Conservation (phyloP, 148 eudicot genomes). For the Amaranthus cruentus region DNA sequence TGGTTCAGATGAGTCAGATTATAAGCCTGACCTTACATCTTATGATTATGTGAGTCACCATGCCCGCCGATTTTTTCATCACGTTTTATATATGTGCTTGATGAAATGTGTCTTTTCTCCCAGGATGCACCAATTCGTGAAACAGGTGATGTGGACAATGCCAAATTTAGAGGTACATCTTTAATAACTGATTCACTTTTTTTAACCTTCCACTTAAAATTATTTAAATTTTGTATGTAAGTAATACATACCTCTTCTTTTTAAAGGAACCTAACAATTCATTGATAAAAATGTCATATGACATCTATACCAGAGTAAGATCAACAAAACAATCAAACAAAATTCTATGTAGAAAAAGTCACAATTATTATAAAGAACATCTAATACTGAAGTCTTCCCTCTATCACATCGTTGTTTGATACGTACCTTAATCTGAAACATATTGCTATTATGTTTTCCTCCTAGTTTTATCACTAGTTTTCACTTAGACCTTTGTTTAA, state of each 20-base stretch:
- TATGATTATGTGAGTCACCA: constrained; percentile 85
- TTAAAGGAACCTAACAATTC: no score
- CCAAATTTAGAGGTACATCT: constrained; percentile 67
- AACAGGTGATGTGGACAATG: constrained; percentile 90
- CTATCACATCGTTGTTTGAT: no score
- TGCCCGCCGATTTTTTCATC: background rate
- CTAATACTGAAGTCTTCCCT: no score
- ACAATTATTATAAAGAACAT: no score
- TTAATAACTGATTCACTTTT: constrained; percentile 4
- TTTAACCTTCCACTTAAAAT: constrained; percentile 8
- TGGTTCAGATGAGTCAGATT: constrained; percentile 62
- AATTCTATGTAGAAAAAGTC: no score
- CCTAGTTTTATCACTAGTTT: background rate
- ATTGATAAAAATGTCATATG: no score
- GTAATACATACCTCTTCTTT: background rate
- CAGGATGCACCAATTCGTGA: constrained; percentile 96
- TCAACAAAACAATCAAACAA: no score
- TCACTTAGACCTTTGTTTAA: background rate
- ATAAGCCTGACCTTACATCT: constrained; percentile 94
- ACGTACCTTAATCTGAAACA: background rate
- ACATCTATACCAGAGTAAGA: no score
- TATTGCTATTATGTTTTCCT: background rate
- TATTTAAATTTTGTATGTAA: background rate
- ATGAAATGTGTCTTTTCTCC: constrained; percentile 18
- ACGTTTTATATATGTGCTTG: constrained; percentile 8